These are phyloP conservation scores for Alternaria tenuissima DNA, from an alignment of 2,329 filamentous ascomycete genomes.

Conservation along the genomic window DNA sequence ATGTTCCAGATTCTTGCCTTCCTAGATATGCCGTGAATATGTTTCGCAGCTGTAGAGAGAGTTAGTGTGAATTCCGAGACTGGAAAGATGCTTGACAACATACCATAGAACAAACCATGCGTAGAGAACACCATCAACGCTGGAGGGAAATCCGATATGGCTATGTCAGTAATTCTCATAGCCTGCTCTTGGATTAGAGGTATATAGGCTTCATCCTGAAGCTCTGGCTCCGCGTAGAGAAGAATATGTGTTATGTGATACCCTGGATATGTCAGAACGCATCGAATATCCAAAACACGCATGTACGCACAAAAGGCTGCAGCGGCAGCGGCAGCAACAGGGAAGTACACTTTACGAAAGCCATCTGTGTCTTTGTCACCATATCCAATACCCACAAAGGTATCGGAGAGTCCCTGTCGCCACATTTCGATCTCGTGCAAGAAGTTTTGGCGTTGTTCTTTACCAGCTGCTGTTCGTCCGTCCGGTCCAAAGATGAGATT, in stretches of 20 bases:
- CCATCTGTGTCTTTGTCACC: slow-evolving; percentile 43
- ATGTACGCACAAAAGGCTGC: slow-evolving; percentile 35
- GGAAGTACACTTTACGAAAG: slow-evolving; percentile 44
- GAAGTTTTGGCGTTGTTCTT: slow-evolving; percentile 30
- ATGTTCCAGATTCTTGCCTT: slow-evolving; percentile 47
- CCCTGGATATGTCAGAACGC: slow-evolving; percentile 17
- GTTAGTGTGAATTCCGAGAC: background rate
- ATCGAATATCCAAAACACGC: background rate
- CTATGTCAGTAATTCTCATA: slow-evolving; percentile 40
- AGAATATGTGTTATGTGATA: slow-evolving; percentile 45
- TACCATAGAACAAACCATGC: slow-evolving; percentile 46
- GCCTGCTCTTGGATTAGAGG: slow-evolving; percentile 43
- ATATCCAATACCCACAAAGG: slow-evolving; percentile 44
- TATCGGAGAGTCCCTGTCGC: slow-evolving; percentile 36
- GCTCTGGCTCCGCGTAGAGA: slow-evolving; percentile 41
- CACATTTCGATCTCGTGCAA: slow-evolving; percentile 40
- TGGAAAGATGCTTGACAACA: background rate
- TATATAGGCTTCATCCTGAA: slow-evolving; percentile 37
- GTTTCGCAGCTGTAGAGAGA: slow-evolving; percentile 41
- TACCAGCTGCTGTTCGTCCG: slow-evolving; percentile 22
- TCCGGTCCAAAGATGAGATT: slow-evolving; percentile 39
- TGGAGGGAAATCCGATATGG: slow-evolving; percentile 45
- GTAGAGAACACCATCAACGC: slow-evolving; percentile 42
- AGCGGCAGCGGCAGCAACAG: slow-evolving; percentile 40
- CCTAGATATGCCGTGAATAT: slow-evolving; percentile 42